Base-by-base conservation (phyloP, 805 yeast genomes). In the Vanderwaltozyma yarrowii region DNA sequence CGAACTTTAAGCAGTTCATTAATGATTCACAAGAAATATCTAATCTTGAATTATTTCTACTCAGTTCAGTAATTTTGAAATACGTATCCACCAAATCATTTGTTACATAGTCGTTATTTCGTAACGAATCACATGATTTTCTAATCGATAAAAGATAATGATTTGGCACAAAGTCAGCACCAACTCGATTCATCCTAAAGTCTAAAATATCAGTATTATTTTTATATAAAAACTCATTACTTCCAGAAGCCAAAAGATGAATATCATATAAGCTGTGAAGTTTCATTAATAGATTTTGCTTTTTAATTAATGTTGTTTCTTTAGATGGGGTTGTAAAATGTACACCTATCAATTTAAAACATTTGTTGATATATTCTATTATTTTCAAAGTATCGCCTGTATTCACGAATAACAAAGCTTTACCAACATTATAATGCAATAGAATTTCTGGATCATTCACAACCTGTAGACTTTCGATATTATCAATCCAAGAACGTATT, bases 11-110 rank as follows among this genome's bases (percentile, higher is more conserved):
- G 41, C 49, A 62, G 44, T 1, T 85, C 86, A 49, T 75, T 68
- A 81, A 71, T 8, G 78, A 69, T 16, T 77, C 71, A 2, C 85
- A 76, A 0, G 96, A 80, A 28, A 85, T 66, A 49, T 84, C 92
- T 3, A 79, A 61, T 42, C 88, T 70, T 9, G 76, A 73, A 41
- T 78, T 76, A 40, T 75, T 70, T 36, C 96, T 62, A 5, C 94
- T 77, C 18, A 81, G 64, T 35, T 67, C 65, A 0, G 95, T 77
- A 25, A 79, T 70, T 16, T 68, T 61, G 15, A 84, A 61, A 62
- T 78, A 74, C 0, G 78, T 69, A 19, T 71, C 66, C 7, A 74
- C 71, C 10, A 69, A 52, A 34, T 66, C 66, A 1, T 56, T 44
- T 7, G 52, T 41, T 3, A 46, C 44, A 18, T 30, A 35, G 30